Evolutionary conservation across 331 rosid genomes (phyloP).

Genomic region (Cucumis variabilis): DNA sequence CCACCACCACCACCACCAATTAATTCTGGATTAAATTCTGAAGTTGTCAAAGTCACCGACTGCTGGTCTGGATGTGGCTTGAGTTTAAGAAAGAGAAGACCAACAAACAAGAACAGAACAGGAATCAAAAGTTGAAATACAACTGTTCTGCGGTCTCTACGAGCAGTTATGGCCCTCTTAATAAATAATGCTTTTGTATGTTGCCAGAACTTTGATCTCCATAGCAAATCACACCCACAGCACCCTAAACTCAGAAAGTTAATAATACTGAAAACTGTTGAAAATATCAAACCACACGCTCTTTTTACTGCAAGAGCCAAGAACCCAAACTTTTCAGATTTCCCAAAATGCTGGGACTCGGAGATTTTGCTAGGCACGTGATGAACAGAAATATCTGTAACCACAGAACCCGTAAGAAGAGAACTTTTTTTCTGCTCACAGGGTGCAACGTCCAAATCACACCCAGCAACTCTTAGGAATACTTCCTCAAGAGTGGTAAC

Average conservation of each 20-base stretch:
- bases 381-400: slow-evolving; percentile 58
- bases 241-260: slow-evolving; percentile 65
- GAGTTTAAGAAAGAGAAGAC: slow-evolving; percentile 90
- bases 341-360: slow-evolving; percentile 52
- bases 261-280: slow-evolving; percentile 55
- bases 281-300: slow-evolving; percentile 66
- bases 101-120: slow-evolving; percentile 79
- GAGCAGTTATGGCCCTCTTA: slow-evolving; percentile 91
- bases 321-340: slow-evolving; percentile 63
- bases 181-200: slow-evolving; percentile 85
- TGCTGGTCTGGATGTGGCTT: slow-evolving; percentile 98
- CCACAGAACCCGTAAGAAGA: slow-evolving; percentile 44
- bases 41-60: slow-evolving; percentile 82
- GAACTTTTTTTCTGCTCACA: slow-evolving; percentile 48
- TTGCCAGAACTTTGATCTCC: slow-evolving; percentile 85
- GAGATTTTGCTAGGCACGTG: slow-evolving; percentile 43
- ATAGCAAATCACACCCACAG: slow-evolving; percentile 73
- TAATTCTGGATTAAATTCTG: slow-evolving; percentile 85
- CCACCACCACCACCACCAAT: slow-evolving; percentile 96
- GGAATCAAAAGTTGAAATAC: slow-evolving; percentile 96
- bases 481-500: slow-evolving; percentile 99
- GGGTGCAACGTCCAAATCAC: slow-evolving; percentile 66
- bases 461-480: slow-evolving; percentile 93
- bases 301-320: slow-evolving; percentile 60
- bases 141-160: slow-evolving; percentile 88